A percentile compares a stretch with the other conserved stretches of the same genome.
phyloP scores from a whole-genome alignment of 2,329 filamentous ascomycete species.

The Tricladium varicosporioides region DNA sequence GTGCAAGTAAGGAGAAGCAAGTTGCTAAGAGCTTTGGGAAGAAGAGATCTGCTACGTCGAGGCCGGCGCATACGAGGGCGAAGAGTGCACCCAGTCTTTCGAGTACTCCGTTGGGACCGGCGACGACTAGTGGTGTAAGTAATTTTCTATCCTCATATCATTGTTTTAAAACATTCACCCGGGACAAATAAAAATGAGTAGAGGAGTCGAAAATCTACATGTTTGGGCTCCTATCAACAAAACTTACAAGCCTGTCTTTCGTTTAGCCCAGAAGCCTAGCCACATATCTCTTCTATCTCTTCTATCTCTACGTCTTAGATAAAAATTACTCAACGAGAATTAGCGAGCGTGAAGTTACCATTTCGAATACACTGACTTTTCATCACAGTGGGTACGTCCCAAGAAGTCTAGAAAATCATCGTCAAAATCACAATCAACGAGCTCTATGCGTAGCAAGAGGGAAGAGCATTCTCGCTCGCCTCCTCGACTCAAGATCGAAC shows the following conservation, averaged over 20 bases:
- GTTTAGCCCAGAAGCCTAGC: no score
- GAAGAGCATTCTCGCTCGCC: background rate
- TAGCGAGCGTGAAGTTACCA: no score
- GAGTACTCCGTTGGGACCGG: slow-evolving; percentile 23
- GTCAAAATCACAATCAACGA: slow-evolving; percentile 1
- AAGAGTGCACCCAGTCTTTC: slow-evolving; percentile 22
- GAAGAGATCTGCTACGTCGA: background rate
- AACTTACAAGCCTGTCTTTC: no score
- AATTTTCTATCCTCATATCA: slow-evolving; percentile 7
- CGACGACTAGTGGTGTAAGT: slow-evolving; percentile 23
- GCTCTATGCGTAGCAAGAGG: background rate
- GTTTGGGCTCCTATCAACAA: no score
- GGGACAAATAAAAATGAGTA: no score
- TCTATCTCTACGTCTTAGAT: no score
- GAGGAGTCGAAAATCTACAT: no score
- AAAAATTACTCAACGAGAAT: no score
- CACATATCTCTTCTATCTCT: background rate
- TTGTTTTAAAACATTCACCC: background rate
- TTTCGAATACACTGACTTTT: slow-evolving; percentile 3
- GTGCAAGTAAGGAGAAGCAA: slow-evolving; percentile 3
- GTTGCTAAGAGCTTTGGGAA: slow-evolving; percentile 10
- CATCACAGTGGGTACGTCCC: slow-evolving; percentile 9
- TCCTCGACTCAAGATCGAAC: background rate
- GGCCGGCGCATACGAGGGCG: slow-evolving; percentile 13
- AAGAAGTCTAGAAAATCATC: background rate